Evolutionary conservation across 306 rosid genomes (phyloP), one percentile per base, ranked within the genome.

Genomic region (Prosopis cineraria): DNA sequence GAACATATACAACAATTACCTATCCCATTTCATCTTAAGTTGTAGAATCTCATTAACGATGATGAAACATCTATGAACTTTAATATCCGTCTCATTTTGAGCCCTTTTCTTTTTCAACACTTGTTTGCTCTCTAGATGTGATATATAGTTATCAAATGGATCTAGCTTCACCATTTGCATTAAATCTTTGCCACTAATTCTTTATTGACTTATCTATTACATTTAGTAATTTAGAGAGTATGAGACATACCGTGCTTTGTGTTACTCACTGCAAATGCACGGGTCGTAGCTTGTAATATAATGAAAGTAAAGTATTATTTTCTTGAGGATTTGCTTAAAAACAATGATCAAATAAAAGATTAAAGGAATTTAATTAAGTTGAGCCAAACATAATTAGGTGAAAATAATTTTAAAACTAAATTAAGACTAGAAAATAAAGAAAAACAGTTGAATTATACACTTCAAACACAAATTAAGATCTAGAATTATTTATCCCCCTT

Each of bases 21-120:
- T n/a, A n/a, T n/a, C n/a, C 45, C 2, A 3, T 19, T 59, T 56
- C 31, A 62, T 47, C 68, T 30, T 20, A 31, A 4, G 19, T 56
- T 16, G 34, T 41, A 48, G 43, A 73, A 17, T 72, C 74, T 53
- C n/a, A n/a, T n/a, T n/a, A n/a, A n/a, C n/a, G n/a, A n/a, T n/a
- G 48, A 10, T 1, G 52, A 70, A 72, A 52, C 63, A 31, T 0
- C 55, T 19, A 3, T 50, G 19, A 20, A 22, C 10, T 4, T 16
- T 56, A 39, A 33, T 60, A n/a, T 45, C n/a, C 30, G 33, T 55
- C 6, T 56, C 9, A 12, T 55, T 20, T 24, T 10, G 0, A 14
- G 19, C 10, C 25, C 36, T 22, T 7, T 45, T 69, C 20, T 77
- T 29, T n/a, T 79, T 36, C 50, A 24, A 2, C 16, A 20, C 17